A percentile compares a stretch with the other conserved stretches of the same genome.
These are phyloP conservation scores for Aspergillus sp. DNA, from an alignment of 2,329 filamentous ascomycete species.

Conservation along the genomic window DNA sequence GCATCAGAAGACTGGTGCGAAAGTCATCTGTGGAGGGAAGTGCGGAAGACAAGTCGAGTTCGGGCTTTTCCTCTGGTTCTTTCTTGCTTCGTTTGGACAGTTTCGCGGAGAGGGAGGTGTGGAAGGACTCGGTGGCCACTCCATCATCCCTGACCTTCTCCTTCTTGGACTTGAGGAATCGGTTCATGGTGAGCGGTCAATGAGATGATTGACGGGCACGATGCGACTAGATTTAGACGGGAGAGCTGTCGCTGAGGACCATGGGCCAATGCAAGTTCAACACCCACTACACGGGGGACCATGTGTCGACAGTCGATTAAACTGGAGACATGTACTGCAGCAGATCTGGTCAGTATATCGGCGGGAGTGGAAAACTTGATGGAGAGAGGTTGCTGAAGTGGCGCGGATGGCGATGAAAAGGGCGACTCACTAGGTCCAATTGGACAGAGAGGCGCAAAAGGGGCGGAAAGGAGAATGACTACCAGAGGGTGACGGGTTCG, in stretches of 20 bases:
- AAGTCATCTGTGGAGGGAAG: slow-evolving; percentile 87
- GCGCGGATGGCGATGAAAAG: too few species aligned
- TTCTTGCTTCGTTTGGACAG: slow-evolving; percentile 54
- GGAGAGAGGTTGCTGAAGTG: too few species aligned
- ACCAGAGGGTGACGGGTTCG: too few species aligned
- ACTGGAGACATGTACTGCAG: neutral
- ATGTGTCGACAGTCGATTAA: neutral
- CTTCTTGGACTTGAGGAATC: slow-evolving; percentile 43
- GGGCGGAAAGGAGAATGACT: too few species aligned
- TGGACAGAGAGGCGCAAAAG: too few species aligned
- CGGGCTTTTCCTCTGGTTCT: slow-evolving; percentile 48
- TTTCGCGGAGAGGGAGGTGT: slow-evolving; percentile 34
- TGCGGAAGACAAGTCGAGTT: slow-evolving; percentile 70
- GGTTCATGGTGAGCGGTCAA: slow-evolving; percentile 35
- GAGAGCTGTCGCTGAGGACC: neutral
- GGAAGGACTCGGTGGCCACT: slow-evolving; percentile 39
- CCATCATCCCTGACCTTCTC: slow-evolving; percentile 23
- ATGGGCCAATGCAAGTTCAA: neutral
- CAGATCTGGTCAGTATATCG: too few species aligned
- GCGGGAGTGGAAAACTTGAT: too few species aligned
- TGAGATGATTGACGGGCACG: neutral
- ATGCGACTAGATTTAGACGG: neutral
- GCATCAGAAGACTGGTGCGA: slow-evolving; percentile 93
- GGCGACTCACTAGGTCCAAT: too few species aligned
- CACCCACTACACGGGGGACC: neutral